phyloP scores from a whole-genome alignment of 371 early-diverging fungal species.

The Mucor racemosus region DNA sequence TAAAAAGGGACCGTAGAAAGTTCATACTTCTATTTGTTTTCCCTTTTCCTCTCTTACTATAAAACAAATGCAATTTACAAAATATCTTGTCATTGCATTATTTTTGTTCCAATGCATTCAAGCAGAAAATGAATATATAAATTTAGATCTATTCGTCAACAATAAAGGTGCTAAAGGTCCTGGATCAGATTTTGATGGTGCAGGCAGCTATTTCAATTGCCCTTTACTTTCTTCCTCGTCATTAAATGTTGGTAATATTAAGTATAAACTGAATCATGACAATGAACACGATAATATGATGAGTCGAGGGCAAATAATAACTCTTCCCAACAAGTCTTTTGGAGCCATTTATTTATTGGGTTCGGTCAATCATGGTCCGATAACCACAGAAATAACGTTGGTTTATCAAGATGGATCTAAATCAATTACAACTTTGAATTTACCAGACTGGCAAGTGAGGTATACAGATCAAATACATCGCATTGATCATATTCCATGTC shows the following conservation, averaged over 20 bases:
- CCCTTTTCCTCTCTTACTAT: neutral
- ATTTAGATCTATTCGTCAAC: constrained; percentile 13
- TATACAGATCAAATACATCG: constrained; percentile 14
- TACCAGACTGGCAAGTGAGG: constrained; percentile 44
- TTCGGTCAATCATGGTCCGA: constrained; percentile 30
- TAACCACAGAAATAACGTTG: constrained; percentile 17
- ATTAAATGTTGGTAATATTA: constrained; percentile 15
- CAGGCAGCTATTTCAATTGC: constrained; percentile 19
- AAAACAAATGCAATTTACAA: neutral
- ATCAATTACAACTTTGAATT: constrained; percentile 16
- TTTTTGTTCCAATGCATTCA: neutral
- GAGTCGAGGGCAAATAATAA: constrained; percentile 33
- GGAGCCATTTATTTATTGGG: constrained; percentile 35
- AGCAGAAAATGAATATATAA: neutral
- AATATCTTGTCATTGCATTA: neutral
- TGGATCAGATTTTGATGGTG: constrained; percentile 33
- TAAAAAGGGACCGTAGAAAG: neutral
- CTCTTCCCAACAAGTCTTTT: constrained; percentile 7
- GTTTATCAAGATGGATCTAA: constrained; percentile 35
- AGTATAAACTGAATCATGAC: constrained; percentile 4
- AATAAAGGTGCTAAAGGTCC: constrained; percentile 10
- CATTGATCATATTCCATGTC: constrained; percentile 12
- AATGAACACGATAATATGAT: constrained; percentile 27
- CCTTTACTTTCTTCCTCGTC: neutral
- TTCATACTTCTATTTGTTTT: neutral